Evolutionary conservation across 768 basidiomycete genomes (phyloP).

Genomic region (Suillus lakei): DNA sequence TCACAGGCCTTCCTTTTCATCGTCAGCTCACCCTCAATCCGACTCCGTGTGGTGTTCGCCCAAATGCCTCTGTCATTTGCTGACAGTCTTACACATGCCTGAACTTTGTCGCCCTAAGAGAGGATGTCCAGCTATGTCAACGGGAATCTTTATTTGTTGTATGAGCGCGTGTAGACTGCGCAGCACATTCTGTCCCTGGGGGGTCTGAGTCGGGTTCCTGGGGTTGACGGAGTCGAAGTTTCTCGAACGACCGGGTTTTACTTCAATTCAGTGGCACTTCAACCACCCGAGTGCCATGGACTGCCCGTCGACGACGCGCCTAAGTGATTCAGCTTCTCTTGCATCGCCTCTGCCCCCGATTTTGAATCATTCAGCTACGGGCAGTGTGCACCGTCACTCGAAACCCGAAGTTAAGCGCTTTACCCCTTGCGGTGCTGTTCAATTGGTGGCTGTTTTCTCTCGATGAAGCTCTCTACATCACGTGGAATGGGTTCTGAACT

Average conservation of each 20-base stretch:
- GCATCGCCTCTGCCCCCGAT: neutral
- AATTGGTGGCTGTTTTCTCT: neutral
- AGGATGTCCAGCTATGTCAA: neutral
- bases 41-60: neutral
- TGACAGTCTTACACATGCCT: neutral
- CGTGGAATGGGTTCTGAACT: neutral
- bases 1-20: slow-evolving; percentile 2
- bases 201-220: too few species aligned
- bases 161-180: neutral
- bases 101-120: neutral
- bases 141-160: neutral
- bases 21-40: neutral
- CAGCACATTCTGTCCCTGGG: neutral
- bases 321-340: neutral
- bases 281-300: neutral
- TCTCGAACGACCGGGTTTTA: neutral
- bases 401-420: neutral
- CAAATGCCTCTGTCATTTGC: neutral
- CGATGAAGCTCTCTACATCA: neutral
- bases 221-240: neutral
- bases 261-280: neutral
- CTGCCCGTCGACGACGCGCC: neutral
- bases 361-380: neutral
- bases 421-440: neutral
- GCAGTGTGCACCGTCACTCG: neutral